These are phyloP conservation scores for Penicillium diatomitis DNA, from an alignment of 495 filamentous ascomycete genomes.

Conservation along the genomic window DNA sequence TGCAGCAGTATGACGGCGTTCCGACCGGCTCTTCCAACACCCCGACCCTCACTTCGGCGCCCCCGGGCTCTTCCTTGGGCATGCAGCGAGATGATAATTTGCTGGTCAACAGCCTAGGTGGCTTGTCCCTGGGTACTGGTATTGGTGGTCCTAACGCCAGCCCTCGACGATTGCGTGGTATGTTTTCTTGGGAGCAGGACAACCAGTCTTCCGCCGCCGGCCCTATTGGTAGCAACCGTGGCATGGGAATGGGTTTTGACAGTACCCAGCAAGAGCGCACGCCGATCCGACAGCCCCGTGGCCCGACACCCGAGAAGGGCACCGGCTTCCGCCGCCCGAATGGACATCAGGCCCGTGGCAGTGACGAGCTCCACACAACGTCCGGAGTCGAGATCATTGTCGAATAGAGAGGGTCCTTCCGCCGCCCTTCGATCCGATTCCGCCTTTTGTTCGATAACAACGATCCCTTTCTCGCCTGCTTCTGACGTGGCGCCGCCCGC, in stretches of 20 bases:
- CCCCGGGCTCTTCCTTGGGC: conserved; percentile 50
- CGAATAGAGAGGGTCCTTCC: conserved; percentile 26
- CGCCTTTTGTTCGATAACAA: neutral
- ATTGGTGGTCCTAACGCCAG: conserved; percentile 50
- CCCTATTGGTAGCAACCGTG: conserved; percentile 80
- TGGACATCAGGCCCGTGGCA: conserved; percentile 72
- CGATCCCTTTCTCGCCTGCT: too few species aligned
- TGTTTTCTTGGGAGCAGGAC: conserved; percentile 58
- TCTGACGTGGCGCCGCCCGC: too few species aligned
- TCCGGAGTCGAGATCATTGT: conserved; percentile 51
- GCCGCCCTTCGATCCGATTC: too few species aligned
- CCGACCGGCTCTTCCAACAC: conserved; percentile 57
- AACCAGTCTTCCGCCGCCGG: conserved; percentile 51
- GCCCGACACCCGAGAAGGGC: conserved; percentile 67
- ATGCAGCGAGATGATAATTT: conserved; percentile 55
- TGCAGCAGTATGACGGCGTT: conserved; percentile 48
- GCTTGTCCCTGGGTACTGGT: conserved; percentile 52
- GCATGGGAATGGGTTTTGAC: conserved; percentile 56
- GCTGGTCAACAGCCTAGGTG: conserved; percentile 58
- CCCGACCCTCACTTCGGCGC: conserved; percentile 67
- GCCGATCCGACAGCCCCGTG: conserved; percentile 75
- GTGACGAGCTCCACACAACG: conserved; percentile 61
- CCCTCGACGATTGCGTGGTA: conserved; percentile 53
- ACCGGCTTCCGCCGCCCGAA: conserved; percentile 70
- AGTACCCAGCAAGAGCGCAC: conserved; percentile 55